These are phyloP conservation scores for Wickerhamiella kazuoi DNA, from an alignment of 805 yeast species.

Conservation along the genomic window DNA sequence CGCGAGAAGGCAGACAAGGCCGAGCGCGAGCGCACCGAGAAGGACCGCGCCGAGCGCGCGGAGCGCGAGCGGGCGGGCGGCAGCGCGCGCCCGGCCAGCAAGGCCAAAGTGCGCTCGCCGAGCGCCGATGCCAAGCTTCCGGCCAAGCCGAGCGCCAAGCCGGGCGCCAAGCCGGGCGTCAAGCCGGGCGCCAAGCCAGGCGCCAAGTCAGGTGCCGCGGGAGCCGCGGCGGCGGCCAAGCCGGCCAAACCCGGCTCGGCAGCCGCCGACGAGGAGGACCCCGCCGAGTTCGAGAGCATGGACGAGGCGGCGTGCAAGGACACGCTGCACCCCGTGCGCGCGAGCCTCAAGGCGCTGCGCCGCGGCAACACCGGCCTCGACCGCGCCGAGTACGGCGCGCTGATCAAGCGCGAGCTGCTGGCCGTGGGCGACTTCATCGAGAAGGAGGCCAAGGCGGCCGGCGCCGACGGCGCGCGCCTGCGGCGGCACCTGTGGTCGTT, in stretches of 20 bases:
- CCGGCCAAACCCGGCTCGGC: not conserved
- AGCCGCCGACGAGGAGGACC: slow-evolving; percentile 9
- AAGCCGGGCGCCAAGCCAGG: slow-evolving; percentile 4
- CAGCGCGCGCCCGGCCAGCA: slow-evolving; percentile 6
- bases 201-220: not conserved
- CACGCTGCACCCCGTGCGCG: slow-evolving; percentile 45
- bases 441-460: slow-evolving; percentile 18
- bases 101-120: no score
- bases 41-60: not conserved
- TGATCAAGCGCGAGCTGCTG: slow-evolving; percentile 49
- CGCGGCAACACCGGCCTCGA: slow-evolving; percentile 54
- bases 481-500: slow-evolving; percentile 68
- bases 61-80: not conserved
- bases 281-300: slow-evolving; percentile 55
- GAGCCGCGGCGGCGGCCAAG: no score
- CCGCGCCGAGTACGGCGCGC: slow-evolving; percentile 59
- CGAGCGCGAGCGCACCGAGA: not conserved
- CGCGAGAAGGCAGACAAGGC: not conserved
- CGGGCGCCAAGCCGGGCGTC: slow-evolving; percentile 3
- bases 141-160: no score
- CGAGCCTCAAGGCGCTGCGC: slow-evolving; percentile 46
- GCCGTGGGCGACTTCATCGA: slow-evolving; percentile 58
- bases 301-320: slow-evolving; percentile 53
- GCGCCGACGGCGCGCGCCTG: slow-evolving; percentile 24
- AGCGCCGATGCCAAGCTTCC: no score